Percentiles rank a stretch among this genome's conserved stretches.
Evolutionary conservation across 148 eudicot species (phyloP).

Genomic region (Rhododendron molle): DNA sequence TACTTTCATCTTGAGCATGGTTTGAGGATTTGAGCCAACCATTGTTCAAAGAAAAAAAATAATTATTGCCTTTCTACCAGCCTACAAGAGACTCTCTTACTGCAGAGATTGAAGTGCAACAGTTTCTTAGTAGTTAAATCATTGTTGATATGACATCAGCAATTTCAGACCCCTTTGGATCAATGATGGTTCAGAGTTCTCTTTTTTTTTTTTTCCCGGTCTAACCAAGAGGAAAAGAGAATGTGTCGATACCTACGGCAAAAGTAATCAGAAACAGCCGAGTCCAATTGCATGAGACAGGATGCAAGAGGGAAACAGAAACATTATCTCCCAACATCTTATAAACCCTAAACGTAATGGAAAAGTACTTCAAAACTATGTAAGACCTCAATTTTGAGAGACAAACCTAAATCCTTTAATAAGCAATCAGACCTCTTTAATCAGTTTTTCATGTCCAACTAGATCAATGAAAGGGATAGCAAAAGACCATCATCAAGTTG

Average conservation of each 20-base stretch:
- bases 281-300: neutral
- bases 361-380: neutral
- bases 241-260: neutral
- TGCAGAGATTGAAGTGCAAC: neutral
- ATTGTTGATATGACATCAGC: neutral
- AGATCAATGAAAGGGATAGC: neutral
- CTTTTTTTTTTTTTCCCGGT: neutral
- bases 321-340: neutral
- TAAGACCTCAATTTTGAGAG: neutral
- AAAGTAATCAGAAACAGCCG: neutral
- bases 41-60: neutral
- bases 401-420: neutral
- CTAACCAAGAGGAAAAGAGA: neutral
- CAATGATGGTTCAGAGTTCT: neutral
- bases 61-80: neutral
- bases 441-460: neutral
- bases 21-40: neutral
- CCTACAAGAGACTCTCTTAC: neutral
- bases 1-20: neutral
- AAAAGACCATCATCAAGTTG: neutral
- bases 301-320: neutral
- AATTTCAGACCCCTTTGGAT: neutral
- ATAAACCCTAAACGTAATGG: neutral
- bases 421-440: neutral
- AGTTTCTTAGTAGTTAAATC: neutral